Percentiles rank a stretch among this genome's conserved stretches.
These are phyloP conservation scores for Lipomyces spencermartinsiae DNA, from an alignment of 805 yeast species.

Conservation along the genomic window DNA sequence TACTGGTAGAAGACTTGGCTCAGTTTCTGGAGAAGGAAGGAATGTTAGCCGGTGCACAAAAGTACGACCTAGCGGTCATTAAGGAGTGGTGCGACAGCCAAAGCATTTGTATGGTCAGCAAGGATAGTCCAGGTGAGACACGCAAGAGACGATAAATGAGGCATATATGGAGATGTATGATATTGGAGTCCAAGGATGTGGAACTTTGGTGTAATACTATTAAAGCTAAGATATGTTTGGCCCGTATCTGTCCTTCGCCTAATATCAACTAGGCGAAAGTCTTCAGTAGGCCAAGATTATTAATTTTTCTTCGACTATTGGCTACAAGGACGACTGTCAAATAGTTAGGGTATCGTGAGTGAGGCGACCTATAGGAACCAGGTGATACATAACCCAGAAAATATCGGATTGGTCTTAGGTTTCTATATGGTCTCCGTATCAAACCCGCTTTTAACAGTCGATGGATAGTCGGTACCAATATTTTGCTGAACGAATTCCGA, in stretches of 20 bases:
- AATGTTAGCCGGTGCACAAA: not conserved
- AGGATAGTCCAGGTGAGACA: constrained; percentile 11
- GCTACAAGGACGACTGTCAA: not conserved
- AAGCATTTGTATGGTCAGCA: constrained; percentile 25
- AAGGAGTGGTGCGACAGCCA: constrained; percentile 36
- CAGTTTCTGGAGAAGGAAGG: constrained; percentile 18
- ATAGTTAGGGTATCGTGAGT: not conserved
- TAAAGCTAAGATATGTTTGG: constrained; percentile 21
- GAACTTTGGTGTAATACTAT: not conserved
- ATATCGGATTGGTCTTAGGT: not conserved
- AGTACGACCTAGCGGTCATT: constrained; percentile 8
- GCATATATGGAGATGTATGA: not conserved
- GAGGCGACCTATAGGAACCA: not conserved
- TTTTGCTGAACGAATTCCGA: not conserved
- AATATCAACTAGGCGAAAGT: constrained; percentile 31
- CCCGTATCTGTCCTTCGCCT: constrained; percentile 41
- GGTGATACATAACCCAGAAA: not conserved
- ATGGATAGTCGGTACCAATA: not conserved
- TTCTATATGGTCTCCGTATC: not conserved
- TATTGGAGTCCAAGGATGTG: not conserved
- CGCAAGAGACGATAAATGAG: constrained; percentile 6
- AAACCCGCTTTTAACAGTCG: not conserved
- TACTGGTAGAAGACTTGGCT: constrained; percentile 33
- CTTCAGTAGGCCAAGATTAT: constrained; percentile 36
- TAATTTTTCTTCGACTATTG: constrained; percentile 23